These are phyloP conservation scores for Cinchona pubescens DNA, from an alignment of 257 asterid genomes.

Conservation along the genomic window DNA sequence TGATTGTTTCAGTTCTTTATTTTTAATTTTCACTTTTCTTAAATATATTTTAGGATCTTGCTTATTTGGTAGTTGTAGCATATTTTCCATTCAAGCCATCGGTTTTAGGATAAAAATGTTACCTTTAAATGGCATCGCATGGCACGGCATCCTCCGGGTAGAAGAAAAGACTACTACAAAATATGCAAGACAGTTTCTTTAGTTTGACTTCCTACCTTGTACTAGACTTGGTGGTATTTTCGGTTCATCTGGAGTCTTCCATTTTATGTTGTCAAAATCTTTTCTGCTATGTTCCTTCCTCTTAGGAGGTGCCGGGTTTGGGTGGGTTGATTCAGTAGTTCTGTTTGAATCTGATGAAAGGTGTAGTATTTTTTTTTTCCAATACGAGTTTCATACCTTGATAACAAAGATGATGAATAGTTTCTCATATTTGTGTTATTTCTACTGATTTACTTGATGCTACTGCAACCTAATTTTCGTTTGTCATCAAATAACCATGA, in stretches of 20 bases:
- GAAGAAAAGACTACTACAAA: not conserved
- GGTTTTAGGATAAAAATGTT: not conserved
- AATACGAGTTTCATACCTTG: not conserved
- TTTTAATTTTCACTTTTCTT: too few relatives aligned
- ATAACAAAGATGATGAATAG: not conserved
- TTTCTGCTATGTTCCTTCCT: not conserved
- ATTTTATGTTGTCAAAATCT: not conserved
- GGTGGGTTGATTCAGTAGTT: not conserved
- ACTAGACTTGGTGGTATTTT: not conserved
- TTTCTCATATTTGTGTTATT: not conserved
- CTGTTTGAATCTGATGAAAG: not conserved
- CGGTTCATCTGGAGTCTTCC: constrained; percentile 1
- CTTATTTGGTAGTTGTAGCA: not conserved
- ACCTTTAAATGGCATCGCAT: not conserved
- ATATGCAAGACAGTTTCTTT: not conserved
- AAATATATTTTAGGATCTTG: not conserved
- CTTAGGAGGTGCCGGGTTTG: not conserved
- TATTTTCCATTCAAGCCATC: not conserved
- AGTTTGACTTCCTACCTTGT: not conserved
- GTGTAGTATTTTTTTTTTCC: not conserved
- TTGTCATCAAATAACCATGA: not conserved
- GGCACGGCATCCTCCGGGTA: not conserved
- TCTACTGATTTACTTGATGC: not conserved
- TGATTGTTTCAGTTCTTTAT: too few relatives aligned
- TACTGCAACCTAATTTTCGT: not conserved